phyloP scores from a whole-genome alignment of 2,329 filamentous ascomycete species.

The Pochonia chlamydosporia region DNA sequence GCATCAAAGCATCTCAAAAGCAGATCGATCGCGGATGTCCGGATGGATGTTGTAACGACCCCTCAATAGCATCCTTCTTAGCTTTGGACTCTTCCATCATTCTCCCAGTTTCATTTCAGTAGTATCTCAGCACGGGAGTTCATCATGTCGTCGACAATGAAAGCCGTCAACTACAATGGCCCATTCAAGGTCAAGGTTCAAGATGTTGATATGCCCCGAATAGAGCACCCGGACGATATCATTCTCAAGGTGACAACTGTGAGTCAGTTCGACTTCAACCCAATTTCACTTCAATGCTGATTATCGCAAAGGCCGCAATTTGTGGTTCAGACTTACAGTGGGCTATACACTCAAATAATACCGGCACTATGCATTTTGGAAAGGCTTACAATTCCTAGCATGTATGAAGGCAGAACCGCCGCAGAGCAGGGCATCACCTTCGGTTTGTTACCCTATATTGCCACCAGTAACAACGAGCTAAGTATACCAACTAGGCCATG shows the following conservation, averaged over 20 bases:
- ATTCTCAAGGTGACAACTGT: conserved; percentile 62
- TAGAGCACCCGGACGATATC: conserved; percentile 59
- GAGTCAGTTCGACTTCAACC: conserved; percentile 19
- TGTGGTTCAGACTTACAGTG: conserved; percentile 47
- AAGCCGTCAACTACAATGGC: conserved; percentile 57
- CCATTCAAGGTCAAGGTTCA: conserved; percentile 58
- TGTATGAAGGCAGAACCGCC: conserved; percentile 61
- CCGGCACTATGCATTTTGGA: conserved; percentile 6
- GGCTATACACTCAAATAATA: conserved; percentile 10
- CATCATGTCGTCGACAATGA: conserved; percentile 40
- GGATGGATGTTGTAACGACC: too few species aligned
- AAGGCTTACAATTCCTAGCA: too few species aligned
- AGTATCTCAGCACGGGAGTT: too few species aligned
- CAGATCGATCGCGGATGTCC: too few species aligned
- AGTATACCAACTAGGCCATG: conserved; percentile 36
- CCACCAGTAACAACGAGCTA: too few species aligned
- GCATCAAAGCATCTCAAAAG: too few species aligned
- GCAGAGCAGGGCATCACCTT: conserved; percentile 58
- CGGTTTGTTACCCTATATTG: conserved; percentile 23
- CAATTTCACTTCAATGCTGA: neutral
- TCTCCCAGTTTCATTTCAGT: too few species aligned
- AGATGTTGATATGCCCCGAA: conserved; percentile 50
- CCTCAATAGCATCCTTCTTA: too few species aligned
- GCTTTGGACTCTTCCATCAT: too few species aligned
- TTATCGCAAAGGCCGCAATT: conserved; percentile 35